Base-by-base conservation (phyloP, 2,329 filamentous ascomycete genomes). In the Sarocladium kiliense region DNA sequence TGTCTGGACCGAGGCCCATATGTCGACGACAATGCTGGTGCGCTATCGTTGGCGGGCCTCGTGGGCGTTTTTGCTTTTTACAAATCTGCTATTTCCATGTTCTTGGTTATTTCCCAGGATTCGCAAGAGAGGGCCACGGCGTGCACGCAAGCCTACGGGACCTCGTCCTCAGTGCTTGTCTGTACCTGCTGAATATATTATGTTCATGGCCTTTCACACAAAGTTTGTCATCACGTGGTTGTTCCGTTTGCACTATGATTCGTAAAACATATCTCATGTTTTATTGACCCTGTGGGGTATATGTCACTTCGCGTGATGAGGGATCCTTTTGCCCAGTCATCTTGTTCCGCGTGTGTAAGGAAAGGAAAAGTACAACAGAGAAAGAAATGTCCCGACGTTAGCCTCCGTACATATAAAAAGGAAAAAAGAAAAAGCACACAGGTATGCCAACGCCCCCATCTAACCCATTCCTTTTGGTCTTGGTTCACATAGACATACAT, bases 11-110 rank as follows among this genome's bases (percentile, higher is more conserved):
- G 75, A 75, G 74, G 62, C 67, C 65, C 62, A 32, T 18, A 50
- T 58, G 64, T 61, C 63, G 68, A 69, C 76, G 76, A 80, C 69
- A 80, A 79, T 80, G 77, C 77, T 72, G 53, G 57, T 72, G 71
- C 77, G 77, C 77, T 79, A 80, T 80, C 74, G 76, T 68, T 60
- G 63, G 70, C 64, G 53, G 68, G 74, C 64, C 73, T 77, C 75
- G 73, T 78, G 75, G 75, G 75, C 66, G 66, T 70, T 71, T 66
- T 63, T 58, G 58, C 14, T 51, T 34, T 51, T 62, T 59, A n/a
- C 64, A 58, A 59, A 56, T 57, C 55, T 56, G 56, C 9, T 41
- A 4, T 25, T 18, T 25, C 4, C 6, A 11, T 34, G 10, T 3
- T 53, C 27, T 25, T 36, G 30, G 9, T 53, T 37, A 23, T 34